phyloP scores from a whole-genome alignment of 352 stramenopile species.

The Pilasporangium apinafurcum region DNA sequence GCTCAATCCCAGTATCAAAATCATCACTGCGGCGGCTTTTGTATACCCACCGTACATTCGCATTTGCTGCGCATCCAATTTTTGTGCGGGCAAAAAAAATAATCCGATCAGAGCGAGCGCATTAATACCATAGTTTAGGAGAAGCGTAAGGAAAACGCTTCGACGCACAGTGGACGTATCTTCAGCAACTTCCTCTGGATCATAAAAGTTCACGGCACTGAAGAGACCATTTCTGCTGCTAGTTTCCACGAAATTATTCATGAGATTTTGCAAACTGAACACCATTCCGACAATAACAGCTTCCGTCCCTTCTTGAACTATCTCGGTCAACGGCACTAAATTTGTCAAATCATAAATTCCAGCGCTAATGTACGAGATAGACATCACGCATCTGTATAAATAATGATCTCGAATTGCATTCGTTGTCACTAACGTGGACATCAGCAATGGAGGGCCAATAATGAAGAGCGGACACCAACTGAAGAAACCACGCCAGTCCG shows the following conservation, averaged over 20 bases:
- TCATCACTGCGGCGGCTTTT: constrained; percentile 21
- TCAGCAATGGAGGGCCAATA: constrained; percentile 20
- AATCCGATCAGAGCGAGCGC: constrained; percentile 21
- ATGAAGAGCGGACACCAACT: constrained; percentile 12
- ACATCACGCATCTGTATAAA: constrained; percentile 21
- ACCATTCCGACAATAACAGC: constrained; percentile 43
- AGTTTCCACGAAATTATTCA: constrained; percentile 33
- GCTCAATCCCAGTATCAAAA: constrained; percentile 16
- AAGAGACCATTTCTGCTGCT: constrained; percentile 31
- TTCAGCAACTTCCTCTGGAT: constrained; percentile 12
- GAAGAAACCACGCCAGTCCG: constrained; percentile 29
- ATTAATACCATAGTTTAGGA: constrained; percentile 41
- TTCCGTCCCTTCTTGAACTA: constrained; percentile 47
- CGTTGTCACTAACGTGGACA: constrained; percentile 14
- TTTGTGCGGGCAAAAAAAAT: constrained; percentile 39
- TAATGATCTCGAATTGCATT: constrained; percentile 16
- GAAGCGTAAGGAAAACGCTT: constrained; percentile 21
- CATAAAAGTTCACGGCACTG: constrained; percentile 23
- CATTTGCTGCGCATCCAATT: constrained; percentile 52
- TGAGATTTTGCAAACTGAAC: constrained; percentile 43
- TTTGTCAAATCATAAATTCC: constrained; percentile 14
- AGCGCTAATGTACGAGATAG: constrained; percentile 12
- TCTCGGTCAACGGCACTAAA: constrained; percentile 46
- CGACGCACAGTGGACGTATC: constrained; percentile 19
- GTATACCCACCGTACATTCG: constrained; percentile 59